Conservation (phyloP, 345 rosid genomes). For the Iberis pinnata region DNA sequence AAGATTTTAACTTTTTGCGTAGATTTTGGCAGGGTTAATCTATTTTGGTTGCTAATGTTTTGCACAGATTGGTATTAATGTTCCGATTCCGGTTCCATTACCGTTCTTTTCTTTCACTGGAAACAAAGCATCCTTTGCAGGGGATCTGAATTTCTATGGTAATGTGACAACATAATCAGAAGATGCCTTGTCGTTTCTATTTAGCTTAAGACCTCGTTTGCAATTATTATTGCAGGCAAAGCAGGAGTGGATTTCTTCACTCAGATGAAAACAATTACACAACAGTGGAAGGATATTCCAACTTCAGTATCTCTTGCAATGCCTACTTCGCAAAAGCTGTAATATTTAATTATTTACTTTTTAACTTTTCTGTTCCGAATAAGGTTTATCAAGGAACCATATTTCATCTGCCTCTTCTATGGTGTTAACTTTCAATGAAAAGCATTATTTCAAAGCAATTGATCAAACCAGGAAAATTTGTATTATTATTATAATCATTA, state of each 20-base stretch:
- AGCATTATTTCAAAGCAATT: too few relatives aligned
- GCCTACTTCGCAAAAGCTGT: slow-evolving; percentile 81
- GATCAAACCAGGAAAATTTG: too few relatives aligned
- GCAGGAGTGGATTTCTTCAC: slow-evolving; percentile 93
- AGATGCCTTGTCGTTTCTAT: not conserved
- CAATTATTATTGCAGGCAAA: slow-evolving; percentile 53
- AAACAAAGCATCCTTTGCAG: slow-evolving; percentile 86
- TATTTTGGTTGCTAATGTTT: slow-evolving; percentile 2
- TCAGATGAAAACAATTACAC: slow-evolving; percentile 88
- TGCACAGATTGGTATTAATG: slow-evolving; percentile 87
- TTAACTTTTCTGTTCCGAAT: too few relatives aligned
- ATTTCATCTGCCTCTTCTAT: too few relatives aligned
- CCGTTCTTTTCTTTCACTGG: slow-evolving; percentile 97
- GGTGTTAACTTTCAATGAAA: too few relatives aligned
- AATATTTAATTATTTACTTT: not conserved
- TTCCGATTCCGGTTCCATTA: slow-evolving; percentile 93
- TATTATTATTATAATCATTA: too few relatives aligned
- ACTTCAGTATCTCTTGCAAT: slow-evolving; percentile 84
- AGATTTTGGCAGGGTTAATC: not conserved
- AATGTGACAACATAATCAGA: slow-evolving; percentile 9
- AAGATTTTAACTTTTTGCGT: not conserved
- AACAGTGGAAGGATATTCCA: slow-evolving; percentile 93
- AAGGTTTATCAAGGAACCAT: too few relatives aligned
- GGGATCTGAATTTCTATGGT: slow-evolving; percentile 97
- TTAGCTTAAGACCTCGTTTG: not conserved